Base-by-base conservation (phyloP, 306 rosid genomes). In the Canavalia ensiformis region DNA sequence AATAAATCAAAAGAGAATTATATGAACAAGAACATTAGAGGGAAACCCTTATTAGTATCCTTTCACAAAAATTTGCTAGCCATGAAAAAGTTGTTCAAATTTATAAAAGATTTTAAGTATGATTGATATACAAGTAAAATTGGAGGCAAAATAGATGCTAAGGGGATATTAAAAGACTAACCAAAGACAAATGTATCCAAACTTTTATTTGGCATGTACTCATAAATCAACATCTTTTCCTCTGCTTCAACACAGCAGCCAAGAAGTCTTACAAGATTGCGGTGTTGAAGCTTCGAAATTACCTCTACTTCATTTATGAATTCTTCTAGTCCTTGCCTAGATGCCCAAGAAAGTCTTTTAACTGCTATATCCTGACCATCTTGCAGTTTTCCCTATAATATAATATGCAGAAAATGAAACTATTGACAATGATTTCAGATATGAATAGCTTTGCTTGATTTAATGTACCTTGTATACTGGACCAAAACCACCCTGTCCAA, bases 151-250 rank as follows among this genome's bases (percentile, higher is more conserved):
- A 44, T 44, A 6, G 6, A 51, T 51, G 25, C 0, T 8, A 47
- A 7, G 2, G 2, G 72, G 3, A 12, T 1, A 12, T 6, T 13
- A 29, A 57, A 55, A 42, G 10, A 88, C 84, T 70, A 47, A 84
- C 86, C 88, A 1, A 81, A 87, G 3, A 84, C 2, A 67, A 51
- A 73, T 4, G 56, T 28, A 18, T 84, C 88, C 35, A 87, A 29
- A n/a, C 84, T 87, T 77, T 52, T 73, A 42, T 87, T 87, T 8
- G 76, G 82, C 87, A 84, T 58, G 68, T 76, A 84, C 54, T 86
- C 90, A 44, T 84, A 87, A 7, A 84, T 45, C 63, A 84, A 7
- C 81, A 84, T 84, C 12, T 82, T 81, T 64, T 84, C 84, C 5
- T 81, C 86, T 6, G 68, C 78, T 35, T 87, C 83, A 10, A 42